Evolutionary conservation across 2,329 filamentous ascomycete species (phyloP).

Genomic region (Exophiala aquamarina): DNA sequence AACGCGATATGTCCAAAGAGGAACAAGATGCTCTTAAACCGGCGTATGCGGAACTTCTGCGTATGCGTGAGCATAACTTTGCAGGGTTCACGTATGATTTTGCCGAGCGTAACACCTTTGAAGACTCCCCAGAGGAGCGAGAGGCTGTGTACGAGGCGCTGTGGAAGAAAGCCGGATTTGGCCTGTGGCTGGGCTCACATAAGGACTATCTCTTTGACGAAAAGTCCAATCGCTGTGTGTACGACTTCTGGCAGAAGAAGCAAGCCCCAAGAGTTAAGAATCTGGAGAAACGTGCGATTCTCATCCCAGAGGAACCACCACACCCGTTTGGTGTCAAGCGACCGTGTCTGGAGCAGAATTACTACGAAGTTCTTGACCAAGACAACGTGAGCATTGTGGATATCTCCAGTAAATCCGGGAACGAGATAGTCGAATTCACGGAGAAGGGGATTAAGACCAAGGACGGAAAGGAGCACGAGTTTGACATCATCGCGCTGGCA

Average conservation of each 20-base stretch:
- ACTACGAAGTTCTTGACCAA: slow-evolving; percentile 51
- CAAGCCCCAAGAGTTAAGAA: slow-evolving; percentile 52
- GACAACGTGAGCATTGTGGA: slow-evolving; percentile 49
- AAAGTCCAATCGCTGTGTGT: slow-evolving; percentile 53
- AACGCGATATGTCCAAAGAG: slow-evolving; percentile 46
- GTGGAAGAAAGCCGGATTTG: slow-evolving; percentile 56
- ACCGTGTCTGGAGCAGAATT: slow-evolving; percentile 48
- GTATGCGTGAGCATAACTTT: slow-evolving; percentile 35
- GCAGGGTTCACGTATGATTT: slow-evolving; percentile 59
- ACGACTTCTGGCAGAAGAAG: slow-evolving; percentile 58
- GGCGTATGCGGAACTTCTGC: slow-evolving; percentile 19
- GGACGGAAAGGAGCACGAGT: slow-evolving; percentile 39
- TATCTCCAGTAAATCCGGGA: slow-evolving; percentile 39
- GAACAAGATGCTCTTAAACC: slow-evolving; percentile 45
- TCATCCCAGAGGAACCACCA: slow-evolving; percentile 54
- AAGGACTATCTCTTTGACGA: slow-evolving; percentile 46
- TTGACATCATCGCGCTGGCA: slow-evolving; percentile 44
- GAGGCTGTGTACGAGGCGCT: slow-evolving; percentile 49
- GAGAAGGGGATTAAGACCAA: slow-evolving; percentile 42
- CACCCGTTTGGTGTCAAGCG: slow-evolving; percentile 59
- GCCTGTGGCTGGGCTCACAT: slow-evolving; percentile 52
- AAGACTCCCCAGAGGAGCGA: slow-evolving; percentile 30
- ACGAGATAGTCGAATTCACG: slow-evolving; percentile 42
- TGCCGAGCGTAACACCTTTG: slow-evolving; percentile 51
- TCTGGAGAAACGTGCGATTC: slow-evolving; percentile 49